Base-by-base conservation (phyloP, 1,284 basidiomycete genomes). In the Leccinum solheimii region DNA sequence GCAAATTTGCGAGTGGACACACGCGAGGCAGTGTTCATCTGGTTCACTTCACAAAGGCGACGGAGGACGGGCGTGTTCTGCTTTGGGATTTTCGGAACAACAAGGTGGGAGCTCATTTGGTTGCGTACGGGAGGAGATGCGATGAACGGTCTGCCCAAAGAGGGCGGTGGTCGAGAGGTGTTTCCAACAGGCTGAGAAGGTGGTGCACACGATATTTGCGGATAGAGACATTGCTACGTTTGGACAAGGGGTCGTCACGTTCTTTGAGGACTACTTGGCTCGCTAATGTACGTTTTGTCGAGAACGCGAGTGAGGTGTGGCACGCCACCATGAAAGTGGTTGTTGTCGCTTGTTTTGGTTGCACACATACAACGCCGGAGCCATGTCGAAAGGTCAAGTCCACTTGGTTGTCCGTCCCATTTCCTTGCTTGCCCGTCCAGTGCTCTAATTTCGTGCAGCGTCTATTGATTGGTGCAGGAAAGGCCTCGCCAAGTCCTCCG, bases 401-500 rank as follows among this genome's bases (percentile, higher is more conserved):
- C 72, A 74, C 27, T 45, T 74, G 49, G 72, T 74, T 61, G 72
- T 75, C 55, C 62, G 72, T 77, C 49, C 38, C 23, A 5, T 49
- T 61, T 59, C 43, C 64, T 54, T 60, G 43, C 52, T 55, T 53
- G 10, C 51, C 30, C 16, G 27, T 55, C 50, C 45, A 53, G 65
- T 32, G 36, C 48, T 16, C 60, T 68, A 19, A 60, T 27, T 58
- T 64, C 51, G 56, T 58, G 55, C 57, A 72, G 94, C 91, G 95
- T 72, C 82, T 98, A 57, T 82, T 98, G 56, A 89, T 98, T 58
- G 87, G 90, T 56, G 97, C 97, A 38, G 96, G 95, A 49, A 98
- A 98, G 76, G 97, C 97, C 38, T 90, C 95, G 26, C 96, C 97
- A 21, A 94, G 95, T 59, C 97, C 97, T 54, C 97, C 97, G 19